A percentile compares a stretch with the other conserved stretches of the same genome.
phyloP scores from a whole-genome alignment of 768 basidiomycete genomes.

The Plicaturopsis crispa region DNA sequence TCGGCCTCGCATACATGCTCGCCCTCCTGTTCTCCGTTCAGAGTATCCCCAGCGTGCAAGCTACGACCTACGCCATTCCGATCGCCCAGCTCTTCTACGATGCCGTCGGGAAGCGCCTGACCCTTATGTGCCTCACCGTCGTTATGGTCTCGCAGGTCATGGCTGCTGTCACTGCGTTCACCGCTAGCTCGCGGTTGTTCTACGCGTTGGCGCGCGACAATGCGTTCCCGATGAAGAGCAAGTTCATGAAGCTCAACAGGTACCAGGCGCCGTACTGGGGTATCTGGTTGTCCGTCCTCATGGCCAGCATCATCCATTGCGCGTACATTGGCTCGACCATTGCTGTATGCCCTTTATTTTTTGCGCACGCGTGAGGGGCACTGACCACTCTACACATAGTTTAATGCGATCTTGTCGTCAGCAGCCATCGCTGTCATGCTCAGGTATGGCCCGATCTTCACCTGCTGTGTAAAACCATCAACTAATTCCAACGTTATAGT shows the following conservation, averaged over 20 bases:
- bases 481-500: no score
- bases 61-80: conserved; percentile 46
- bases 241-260: conserved; percentile 43
- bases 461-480: no score
- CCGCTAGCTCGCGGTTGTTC: conserved; percentile 48
- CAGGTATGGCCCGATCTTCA: no score
- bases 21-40: conserved; percentile 52
- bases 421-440: conserved; percentile 53
- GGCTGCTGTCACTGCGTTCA: conserved; percentile 51
- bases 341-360: conserved; percentile 30
- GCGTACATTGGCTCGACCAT: conserved; percentile 51
- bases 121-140: conserved; percentile 43
- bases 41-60: conserved; percentile 39
- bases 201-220: conserved; percentile 51
- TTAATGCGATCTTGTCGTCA: conserved; percentile 49
- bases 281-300: conserved; percentile 45
- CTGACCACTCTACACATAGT: conserved; percentile 18
- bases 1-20: conserved; percentile 51
- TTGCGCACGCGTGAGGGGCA: neutral
- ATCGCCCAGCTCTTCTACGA: conserved; percentile 53
- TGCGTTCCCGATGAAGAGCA: conserved; percentile 37
- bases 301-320: conserved; percentile 48
- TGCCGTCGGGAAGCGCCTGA: conserved; percentile 37
- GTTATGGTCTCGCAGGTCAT: conserved; percentile 43
- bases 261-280: conserved; percentile 48